Evolutionary conservation across 1,284 basidiomycete genomes (phyloP).

Genomic region (Malassezia pachydermatis): DNA sequence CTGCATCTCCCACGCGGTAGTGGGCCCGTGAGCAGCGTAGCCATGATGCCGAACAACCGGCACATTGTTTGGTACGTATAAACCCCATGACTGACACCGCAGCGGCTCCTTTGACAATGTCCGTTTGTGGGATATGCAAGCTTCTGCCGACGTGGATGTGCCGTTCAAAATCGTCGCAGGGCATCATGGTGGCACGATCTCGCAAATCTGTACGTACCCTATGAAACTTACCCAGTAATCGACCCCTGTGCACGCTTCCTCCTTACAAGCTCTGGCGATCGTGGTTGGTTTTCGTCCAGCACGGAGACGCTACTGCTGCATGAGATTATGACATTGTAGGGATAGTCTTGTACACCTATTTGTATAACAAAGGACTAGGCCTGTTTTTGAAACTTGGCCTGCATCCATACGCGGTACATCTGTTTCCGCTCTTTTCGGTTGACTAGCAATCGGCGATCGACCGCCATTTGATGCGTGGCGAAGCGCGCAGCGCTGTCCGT

Average conservation of each 20-base stretch:
- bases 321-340: slow-evolving; percentile 23
- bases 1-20: slow-evolving; percentile 77
- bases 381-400: slow-evolving; percentile 32
- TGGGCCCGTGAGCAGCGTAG: slow-evolving; percentile 80
- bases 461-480: slow-evolving; percentile 38
- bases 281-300: slow-evolving; percentile 62
- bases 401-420: slow-evolving; percentile 45
- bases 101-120: slow-evolving; percentile 89
- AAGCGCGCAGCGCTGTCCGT: slow-evolving; percentile 19
- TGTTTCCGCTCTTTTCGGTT: slow-evolving; percentile 43
- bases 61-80: slow-evolving; percentile 73
- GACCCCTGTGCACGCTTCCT: slow-evolving; percentile 76
- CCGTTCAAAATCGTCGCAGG: slow-evolving; percentile 88
- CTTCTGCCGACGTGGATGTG: slow-evolving; percentile 52
- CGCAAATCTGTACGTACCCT: slow-evolving; percentile 67
- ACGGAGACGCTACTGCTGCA: slow-evolving; percentile 42
- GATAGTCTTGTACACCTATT: slow-evolving; percentile 3
- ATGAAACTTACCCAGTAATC: slow-evolving; percentile 70
- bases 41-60: slow-evolving; percentile 75
- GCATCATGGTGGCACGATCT: slow-evolving; percentile 85
- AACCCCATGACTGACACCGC: background rate
- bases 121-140: slow-evolving; percentile 77
- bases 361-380: background rate
- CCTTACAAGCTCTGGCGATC: slow-evolving; percentile 80
- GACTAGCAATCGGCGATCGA: slow-evolving; percentile 41